A percentile compares a stretch with the other conserved stretches of the same genome.
phyloP scores from a whole-genome alignment of 805 yeast species.

The Cyberlindnera mississippiensis region DNA sequence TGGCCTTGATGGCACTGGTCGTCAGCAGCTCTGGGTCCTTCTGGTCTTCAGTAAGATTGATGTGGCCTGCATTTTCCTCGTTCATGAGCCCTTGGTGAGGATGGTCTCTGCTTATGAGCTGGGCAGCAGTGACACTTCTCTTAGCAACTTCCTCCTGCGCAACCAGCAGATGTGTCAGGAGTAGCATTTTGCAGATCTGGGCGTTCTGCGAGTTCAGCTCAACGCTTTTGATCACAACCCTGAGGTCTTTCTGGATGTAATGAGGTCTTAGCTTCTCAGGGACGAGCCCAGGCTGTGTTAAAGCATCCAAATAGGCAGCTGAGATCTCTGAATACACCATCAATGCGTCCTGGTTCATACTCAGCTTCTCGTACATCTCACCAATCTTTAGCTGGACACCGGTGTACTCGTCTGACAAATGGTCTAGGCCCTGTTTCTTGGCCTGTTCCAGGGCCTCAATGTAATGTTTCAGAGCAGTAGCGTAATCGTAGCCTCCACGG shows the following conservation, averaged over 20 bases:
- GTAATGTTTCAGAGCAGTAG: slow-evolving; percentile 66
- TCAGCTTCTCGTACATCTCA: slow-evolving; percentile 77
- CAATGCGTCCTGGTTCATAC: slow-evolving; percentile 58
- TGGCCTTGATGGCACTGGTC: slow-evolving; percentile 1
- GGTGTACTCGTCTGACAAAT: slow-evolving; percentile 74
- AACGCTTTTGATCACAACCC: slow-evolving; percentile 66
- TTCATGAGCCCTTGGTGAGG: slow-evolving; percentile 5
- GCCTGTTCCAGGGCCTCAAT: slow-evolving; percentile 70
- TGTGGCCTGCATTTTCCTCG: not conserved
- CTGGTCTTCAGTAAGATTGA: not conserved
- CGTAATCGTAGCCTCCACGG: slow-evolving; percentile 51
- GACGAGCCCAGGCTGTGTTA: slow-evolving; percentile 38
- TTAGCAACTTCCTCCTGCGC: slow-evolving; percentile 63
- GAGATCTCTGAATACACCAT: slow-evolving; percentile 65
- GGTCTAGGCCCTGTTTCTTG: slow-evolving; percentile 49
- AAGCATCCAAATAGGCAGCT: slow-evolving; percentile 50
- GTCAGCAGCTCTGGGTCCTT: slow-evolving; percentile 10
- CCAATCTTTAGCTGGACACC: slow-evolving; percentile 86
- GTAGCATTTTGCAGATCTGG: slow-evolving; percentile 48
- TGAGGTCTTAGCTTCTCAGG: slow-evolving; percentile 42
- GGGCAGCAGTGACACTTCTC: slow-evolving; percentile 33
- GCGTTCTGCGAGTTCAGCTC: slow-evolving; percentile 48
- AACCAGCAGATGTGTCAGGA: slow-evolving; percentile 57
- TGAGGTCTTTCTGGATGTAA: slow-evolving; percentile 62
- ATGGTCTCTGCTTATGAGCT: slow-evolving; percentile 30